A percentile compares a stretch with the other conserved stretches of the same genome.
phyloP scores from a whole-genome alignment of 345 rosid genomes.

The Dipteronia sinensis region DNA sequence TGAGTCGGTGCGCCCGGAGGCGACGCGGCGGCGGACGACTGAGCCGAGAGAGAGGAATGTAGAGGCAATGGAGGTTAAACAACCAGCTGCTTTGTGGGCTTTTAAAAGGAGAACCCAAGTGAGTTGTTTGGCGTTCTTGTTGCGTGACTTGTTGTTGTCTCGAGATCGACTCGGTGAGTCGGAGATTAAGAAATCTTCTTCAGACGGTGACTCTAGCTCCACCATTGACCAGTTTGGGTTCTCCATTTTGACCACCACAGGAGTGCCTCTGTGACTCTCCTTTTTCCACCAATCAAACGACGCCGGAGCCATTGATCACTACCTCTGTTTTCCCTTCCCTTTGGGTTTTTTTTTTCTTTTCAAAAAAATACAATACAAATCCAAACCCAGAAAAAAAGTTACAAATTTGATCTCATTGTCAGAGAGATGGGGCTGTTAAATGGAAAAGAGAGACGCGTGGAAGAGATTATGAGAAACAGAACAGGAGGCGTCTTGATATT shows the following conservation, averaged over 20 bases:
- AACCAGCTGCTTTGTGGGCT: conserved; percentile 96
- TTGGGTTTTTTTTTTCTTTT: background rate
- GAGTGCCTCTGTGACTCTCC: conserved; percentile 77
- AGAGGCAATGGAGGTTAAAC: conserved; percentile 75
- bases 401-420: conserved; percentile 49
- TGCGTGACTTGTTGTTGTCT: conserved; percentile 53
- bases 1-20: conserved; percentile 71
- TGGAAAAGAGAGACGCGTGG: conserved; percentile 45
- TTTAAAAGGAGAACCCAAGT: conserved; percentile 96
- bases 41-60: conserved; percentile 68
- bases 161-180: conserved; percentile 32
- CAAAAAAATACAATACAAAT: conserved; percentile 1
- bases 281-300: conserved; percentile 84
- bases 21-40: conserved; percentile 70
- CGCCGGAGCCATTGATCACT: conserved; percentile 57
- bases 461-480: background rate
- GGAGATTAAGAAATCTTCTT: conserved; percentile 66
- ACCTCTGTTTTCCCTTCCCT: background rate
- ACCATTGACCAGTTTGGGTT: conserved; percentile 99
- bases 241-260: conserved; percentile 98
- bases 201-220: conserved; percentile 76
- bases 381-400: conserved; percentile 16
- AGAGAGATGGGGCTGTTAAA: conserved; percentile 9
- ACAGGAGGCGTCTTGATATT: conserved; percentile 32
- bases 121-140: conserved; percentile 95